Evolutionary conservation across 495 filamentous ascomycete genomes (phyloP).

Genomic region (Daldinia childiae): DNA sequence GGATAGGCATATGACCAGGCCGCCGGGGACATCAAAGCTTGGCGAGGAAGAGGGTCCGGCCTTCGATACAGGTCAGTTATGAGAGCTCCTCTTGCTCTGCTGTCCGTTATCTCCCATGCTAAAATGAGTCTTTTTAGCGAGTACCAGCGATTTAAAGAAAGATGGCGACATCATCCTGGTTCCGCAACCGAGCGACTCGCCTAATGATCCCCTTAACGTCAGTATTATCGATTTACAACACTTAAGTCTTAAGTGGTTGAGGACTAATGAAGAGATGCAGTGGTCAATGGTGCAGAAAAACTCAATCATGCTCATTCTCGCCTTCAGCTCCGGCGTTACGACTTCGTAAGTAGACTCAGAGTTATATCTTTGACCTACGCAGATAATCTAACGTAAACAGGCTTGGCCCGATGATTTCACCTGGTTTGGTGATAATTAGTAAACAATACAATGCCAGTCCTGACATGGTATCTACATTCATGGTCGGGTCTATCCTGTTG

Average conservation of each 20-base stretch:
- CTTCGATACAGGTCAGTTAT: constrained; percentile 25
- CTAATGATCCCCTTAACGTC: constrained; percentile 60
- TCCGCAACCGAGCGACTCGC: constrained; percentile 57
- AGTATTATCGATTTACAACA: not conserved
- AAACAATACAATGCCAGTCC: constrained; percentile 42
- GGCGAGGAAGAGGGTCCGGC: constrained; percentile 25
- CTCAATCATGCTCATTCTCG: constrained; percentile 39
- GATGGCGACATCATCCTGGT: constrained; percentile 58
- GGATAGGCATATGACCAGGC: constrained; percentile 36
- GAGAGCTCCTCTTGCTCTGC: not conserved
- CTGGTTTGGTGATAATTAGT: constrained; percentile 43
- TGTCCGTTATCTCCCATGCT: constrained; percentile 4
- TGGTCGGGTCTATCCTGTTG: constrained; percentile 48
- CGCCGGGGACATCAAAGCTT: constrained; percentile 41
- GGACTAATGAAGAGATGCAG: constrained; percentile 19
- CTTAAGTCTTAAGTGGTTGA: not conserved
- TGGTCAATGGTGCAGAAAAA: constrained; percentile 37
- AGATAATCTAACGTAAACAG: constrained; percentile 18
- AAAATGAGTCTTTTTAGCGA: constrained; percentile 13
- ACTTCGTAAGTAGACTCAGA: constrained; percentile 28
- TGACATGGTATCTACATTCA: constrained; percentile 44
- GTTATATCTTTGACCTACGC: not conserved
- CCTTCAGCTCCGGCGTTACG: constrained; percentile 40
- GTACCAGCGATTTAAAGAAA: constrained; percentile 30
- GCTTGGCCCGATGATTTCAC: constrained; percentile 40